phyloP scores from a whole-genome alignment of 2,329 filamentous ascomycete species.

The Ilyonectria destructans region DNA sequence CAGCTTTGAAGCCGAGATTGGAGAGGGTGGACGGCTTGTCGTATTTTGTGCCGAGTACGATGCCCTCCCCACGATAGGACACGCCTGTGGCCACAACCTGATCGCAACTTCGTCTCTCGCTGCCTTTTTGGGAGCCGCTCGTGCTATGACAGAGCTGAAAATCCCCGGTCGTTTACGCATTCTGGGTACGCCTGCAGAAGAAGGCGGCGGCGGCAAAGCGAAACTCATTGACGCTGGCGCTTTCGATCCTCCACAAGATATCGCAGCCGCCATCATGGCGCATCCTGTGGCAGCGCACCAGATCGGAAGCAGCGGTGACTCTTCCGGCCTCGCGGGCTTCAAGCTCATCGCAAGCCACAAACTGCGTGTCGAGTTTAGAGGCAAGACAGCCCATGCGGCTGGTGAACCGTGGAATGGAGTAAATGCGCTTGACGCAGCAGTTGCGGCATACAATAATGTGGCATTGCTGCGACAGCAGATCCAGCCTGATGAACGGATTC shows the following conservation, averaged over 20 bases:
- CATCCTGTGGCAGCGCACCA: conserved; percentile 36
- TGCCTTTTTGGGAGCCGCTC: conserved; percentile 61
- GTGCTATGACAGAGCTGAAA: conserved; percentile 58
- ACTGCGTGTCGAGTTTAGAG: conserved; percentile 29
- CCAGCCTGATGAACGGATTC: conserved; percentile 41
- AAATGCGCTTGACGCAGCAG: conserved; percentile 42
- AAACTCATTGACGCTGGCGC: conserved; percentile 61
- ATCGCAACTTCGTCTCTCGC: conserved; percentile 66
- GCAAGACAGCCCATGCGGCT: conserved; percentile 36
- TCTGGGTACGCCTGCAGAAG: conserved; percentile 69
- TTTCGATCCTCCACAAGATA: conserved; percentile 52
- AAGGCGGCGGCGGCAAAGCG: conserved; percentile 67
- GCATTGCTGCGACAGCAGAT: conserved; percentile 44
- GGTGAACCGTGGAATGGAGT: conserved; percentile 41
- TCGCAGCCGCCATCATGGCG: conserved; percentile 47
- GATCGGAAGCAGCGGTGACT: not conserved
- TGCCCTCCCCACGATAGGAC: conserved; percentile 36
- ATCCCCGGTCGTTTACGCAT: conserved; percentile 51
- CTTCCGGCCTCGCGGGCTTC: conserved; percentile 27
- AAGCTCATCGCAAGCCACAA: conserved; percentile 35
- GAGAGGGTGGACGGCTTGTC: conserved; percentile 26
- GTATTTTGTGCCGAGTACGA: conserved; percentile 39
- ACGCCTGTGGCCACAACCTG: conserved; percentile 68
- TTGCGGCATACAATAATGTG: conserved; percentile 37
- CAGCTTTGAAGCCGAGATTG: conserved; percentile 33